A percentile compares a stretch with the other conserved stretches of the same genome.
These are phyloP conservation scores for Geotrichum klebahnii DNA, from an alignment of 1,139 yeast genomes.

Conservation along the genomic window DNA sequence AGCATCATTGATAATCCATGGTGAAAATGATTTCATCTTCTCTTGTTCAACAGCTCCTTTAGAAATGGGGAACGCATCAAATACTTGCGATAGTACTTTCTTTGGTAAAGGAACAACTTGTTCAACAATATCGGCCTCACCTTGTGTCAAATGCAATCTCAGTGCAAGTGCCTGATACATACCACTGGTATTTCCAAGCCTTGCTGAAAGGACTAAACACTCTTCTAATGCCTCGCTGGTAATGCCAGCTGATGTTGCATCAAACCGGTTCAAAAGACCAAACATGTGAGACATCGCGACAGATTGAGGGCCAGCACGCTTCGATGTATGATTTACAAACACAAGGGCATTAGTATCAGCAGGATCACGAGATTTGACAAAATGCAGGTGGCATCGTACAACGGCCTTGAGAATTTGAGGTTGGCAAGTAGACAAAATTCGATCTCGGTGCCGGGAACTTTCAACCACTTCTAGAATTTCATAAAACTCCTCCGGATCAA, in stretches of 20 bases:
- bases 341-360: not conserved
- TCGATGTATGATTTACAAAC: slow-evolving; percentile 7
- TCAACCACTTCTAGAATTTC: slow-evolving; percentile 31
- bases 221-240: slow-evolving; percentile 32
- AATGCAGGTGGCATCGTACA: slow-evolving; percentile 24
- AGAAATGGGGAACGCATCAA: slow-evolving; percentile 21
- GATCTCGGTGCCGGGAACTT: slow-evolving; percentile 26
- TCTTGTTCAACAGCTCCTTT: slow-evolving; percentile 26
- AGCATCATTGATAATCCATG: slow-evolving; percentile 31
- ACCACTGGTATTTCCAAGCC: slow-evolving; percentile 34
- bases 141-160: slow-evolving; percentile 25
- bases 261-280: slow-evolving; percentile 34
- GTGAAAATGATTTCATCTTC: slow-evolving; percentile 23
- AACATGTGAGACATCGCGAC: slow-evolving; percentile 36
- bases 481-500: slow-evolving; percentile 32
- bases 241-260: slow-evolving; percentile 28
- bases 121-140: not conserved
- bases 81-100: slow-evolving; percentile 11
- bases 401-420: slow-evolving; percentile 30
- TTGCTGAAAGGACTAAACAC: slow-evolving; percentile 32
- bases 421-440: slow-evolving; percentile 33
- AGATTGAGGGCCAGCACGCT: slow-evolving; percentile 20
- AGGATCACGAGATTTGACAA: not conserved
- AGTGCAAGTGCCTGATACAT: slow-evolving; percentile 33
- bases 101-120: slow-evolving; percentile 2